Conservation (phyloP, 164 flowering plant genomes). For the Amborella trichopoda region DNA sequence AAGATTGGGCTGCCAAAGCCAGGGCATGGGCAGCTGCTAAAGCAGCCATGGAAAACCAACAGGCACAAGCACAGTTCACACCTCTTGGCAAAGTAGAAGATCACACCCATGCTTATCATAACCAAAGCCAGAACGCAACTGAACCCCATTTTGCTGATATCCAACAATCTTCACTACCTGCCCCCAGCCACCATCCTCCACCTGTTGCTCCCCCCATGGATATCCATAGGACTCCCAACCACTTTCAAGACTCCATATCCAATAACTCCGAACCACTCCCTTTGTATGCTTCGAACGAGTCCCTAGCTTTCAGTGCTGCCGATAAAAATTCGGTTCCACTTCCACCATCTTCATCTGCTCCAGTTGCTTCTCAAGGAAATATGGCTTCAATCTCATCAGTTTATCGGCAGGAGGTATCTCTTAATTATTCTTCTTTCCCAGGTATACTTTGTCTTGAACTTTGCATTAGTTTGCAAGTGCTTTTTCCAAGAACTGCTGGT, state of each 20-base stretch:
- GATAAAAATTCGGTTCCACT: slow-evolving; percentile 25
- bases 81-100: slow-evolving; percentile 34
- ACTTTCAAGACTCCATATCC: slow-evolving; percentile 26
- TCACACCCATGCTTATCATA: slow-evolving; percentile 33
- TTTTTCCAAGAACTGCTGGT: too few relatives aligned
- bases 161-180: slow-evolving; percentile 28
- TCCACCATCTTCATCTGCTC: too few relatives aligned
- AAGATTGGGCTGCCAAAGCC: slow-evolving; percentile 94
- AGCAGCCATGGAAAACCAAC: slow-evolving; percentile 54
- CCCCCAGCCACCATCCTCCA: slow-evolving; percentile 40
- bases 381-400: slow-evolving; percentile 33
- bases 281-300: slow-evolving; percentile 34
- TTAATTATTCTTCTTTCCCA: slow-evolving; percentile 98
- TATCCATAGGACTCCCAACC: slow-evolving; percentile 17
- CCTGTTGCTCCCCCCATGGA: slow-evolving; percentile 26
- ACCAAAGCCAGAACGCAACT: slow-evolving; percentile 30
- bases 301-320: slow-evolving; percentile 19
- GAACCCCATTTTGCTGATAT: slow-evolving; percentile 37
- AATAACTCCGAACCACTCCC: slow-evolving; percentile 25
- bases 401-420: slow-evolving; percentile 99
- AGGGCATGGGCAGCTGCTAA: slow-evolving; percentile 89
- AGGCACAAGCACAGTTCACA: slow-evolving; percentile 30
- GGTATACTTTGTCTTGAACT: slow-evolving; percentile 25
- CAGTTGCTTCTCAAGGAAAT: slow-evolving; percentile 21
- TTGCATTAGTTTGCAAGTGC: not conserved